Base-by-base conservation (phyloP, 495 filamentous ascomycete species). In the Talaromyces borbonicus region DNA sequence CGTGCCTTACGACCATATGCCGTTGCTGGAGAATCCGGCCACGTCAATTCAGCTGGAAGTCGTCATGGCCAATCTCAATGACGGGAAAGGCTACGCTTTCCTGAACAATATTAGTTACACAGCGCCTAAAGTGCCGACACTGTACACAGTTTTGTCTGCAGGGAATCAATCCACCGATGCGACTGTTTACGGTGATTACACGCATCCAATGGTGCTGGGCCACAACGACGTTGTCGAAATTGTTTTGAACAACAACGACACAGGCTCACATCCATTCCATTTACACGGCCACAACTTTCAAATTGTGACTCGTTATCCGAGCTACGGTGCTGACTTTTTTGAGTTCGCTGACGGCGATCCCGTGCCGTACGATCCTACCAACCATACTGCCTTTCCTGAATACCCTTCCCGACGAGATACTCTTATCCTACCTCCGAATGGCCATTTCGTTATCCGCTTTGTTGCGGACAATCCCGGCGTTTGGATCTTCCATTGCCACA, bases 201-300 rank as follows among this genome's bases (percentile, higher is more conserved):
- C 83, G 5, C 74, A 92, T 55, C 54, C 81, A 0, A 77, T 80
- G 51, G 66, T 93, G 7, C 71, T 93, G 0, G 66, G 78, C 0
- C 75, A 82, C 39, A 72, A 72, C 36, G 66, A 92, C 19, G 62
- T 87, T 5, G 72, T 93, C 37, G 81, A 95, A 40, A 80, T 95
- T 31, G 65, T 90, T 18, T 56, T 95, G 6, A 92, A 92, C 74
- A 95, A 92, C 57, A 55, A 71, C 9, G 85, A 89, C 51, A 55
- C 73, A 0, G 83, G 83, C 35, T 77, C 72, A 14, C 87, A 95
- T 58, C 88, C 88, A 0, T 92, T 92, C 73, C 86, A 94, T 67
- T 68, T 93, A 2, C 87, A 94, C 70, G 88, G 87, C 1, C 88
- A 93, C 64, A 74, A 79, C 48, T 92, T 90, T 67, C 87, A 92